Conservation (phyloP, 2,329 filamentous ascomycete species). For the Phyllosticta citriasiana region DNA sequence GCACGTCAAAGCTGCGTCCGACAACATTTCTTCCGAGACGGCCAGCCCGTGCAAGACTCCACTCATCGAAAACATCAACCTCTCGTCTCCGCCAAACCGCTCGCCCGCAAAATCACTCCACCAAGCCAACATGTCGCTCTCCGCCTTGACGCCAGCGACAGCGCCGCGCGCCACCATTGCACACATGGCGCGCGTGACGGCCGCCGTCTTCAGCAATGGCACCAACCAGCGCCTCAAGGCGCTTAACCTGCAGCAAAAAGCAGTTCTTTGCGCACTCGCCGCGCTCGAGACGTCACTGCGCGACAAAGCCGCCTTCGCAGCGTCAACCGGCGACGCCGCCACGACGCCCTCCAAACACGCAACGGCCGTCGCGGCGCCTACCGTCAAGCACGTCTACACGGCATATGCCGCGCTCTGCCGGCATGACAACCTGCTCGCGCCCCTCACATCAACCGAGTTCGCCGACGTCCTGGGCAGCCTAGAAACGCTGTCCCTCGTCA, state of each 20-base stretch:
- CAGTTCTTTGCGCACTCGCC: constrained; percentile 77
- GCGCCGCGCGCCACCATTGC: constrained; percentile 83
- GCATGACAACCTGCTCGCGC: constrained; percentile 78
- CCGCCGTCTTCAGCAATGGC: constrained; percentile 82
- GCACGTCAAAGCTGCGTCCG: constrained; percentile 51
- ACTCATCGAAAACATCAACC: constrained; percentile 71
- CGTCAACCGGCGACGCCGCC: neutral
- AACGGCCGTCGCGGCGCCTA: constrained; percentile 59
- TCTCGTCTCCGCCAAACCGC: constrained; percentile 43
- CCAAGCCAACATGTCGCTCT: constrained; percentile 36
- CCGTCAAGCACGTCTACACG: constrained; percentile 73
- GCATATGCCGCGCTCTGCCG: constrained; percentile 77
- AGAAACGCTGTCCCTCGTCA: constrained; percentile 75
- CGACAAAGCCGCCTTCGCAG: constrained; percentile 18
- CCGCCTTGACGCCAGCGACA: constrained; percentile 58
- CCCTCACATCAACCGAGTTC: constrained; percentile 85
- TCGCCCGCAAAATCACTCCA: constrained; percentile 29
- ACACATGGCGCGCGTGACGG: constrained; percentile 85
- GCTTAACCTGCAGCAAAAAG: constrained; percentile 93
- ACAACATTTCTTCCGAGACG: constrained; percentile 35
- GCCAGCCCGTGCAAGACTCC: constrained; percentile 65
- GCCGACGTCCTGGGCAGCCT: constrained; percentile 82
- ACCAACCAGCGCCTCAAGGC: constrained; percentile 73
- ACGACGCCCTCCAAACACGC: constrained; percentile 36
- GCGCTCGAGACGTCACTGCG: constrained; percentile 72